Base-by-base conservation (phyloP, 345 rosid genomes). In the Dimocarpus longan region DNA sequence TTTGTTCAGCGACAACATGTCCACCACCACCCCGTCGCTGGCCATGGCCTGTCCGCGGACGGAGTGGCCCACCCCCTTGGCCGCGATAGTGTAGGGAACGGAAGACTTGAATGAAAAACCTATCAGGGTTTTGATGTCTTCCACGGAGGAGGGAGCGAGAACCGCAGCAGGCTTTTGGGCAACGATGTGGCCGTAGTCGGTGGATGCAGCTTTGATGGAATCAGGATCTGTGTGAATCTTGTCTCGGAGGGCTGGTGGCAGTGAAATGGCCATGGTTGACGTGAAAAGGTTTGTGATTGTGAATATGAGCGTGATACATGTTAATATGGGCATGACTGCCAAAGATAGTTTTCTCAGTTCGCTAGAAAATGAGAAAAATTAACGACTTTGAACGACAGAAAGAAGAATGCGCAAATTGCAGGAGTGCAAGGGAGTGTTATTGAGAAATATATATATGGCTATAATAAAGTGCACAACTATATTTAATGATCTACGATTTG, bases 41-140 rank as follows among this genome's bases (percentile, higher is more conserved):
- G 86, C 90, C 85, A 80, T 78, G 32, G 89, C 89, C 74, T 89
- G 90, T 12, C 92, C 92, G 0, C 71, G 43, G 13, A 81, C 76
- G 0, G 90, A 89, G 66, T 89, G 92, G 48, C 85, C 81, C 2
- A 57, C 79, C 16, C 92, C 92, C 40, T 87, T 80, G 8, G 90
- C 90, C 2, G 92, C 81, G 13, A 89, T 13, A 2, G 83, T 70
- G n/a, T 83, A 77, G 16, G 82, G 80, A 43, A 13, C 4, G 11
- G 83, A n/a, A 19, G 54, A 40, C 67, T 50, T 79, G 83, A 78
- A 79, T 0, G 88, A 76, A 56, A 80, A 78, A 19, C 72, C 80
- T 46, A 89, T 46, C 10, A 89, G 78, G 44, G 68, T 78, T 18
- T 7, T 76, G 19, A 89, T 81, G 60, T 87, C 90, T 22, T 84